Evolutionary conservation across 208 protist genomes (phyloP).

Genomic region (Leishmania braziliensis): DNA sequence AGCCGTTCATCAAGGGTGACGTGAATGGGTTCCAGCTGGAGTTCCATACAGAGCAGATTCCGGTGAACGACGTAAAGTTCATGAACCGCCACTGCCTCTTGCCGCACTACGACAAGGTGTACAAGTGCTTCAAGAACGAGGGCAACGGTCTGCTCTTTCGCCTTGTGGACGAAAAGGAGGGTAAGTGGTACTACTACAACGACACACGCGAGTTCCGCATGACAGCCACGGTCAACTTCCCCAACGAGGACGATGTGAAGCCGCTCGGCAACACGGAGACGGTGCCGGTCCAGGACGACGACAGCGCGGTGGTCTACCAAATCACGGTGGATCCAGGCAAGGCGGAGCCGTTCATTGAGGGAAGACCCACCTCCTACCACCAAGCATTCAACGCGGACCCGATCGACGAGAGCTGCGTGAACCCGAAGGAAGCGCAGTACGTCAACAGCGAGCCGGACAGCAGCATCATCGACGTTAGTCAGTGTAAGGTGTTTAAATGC

Average conservation of each 20-base stretch:
- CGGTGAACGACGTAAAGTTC: slow-evolving; percentile 32
- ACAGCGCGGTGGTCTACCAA: slow-evolving; percentile 41
- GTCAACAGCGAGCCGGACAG: slow-evolving; percentile 57
- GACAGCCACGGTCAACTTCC: slow-evolving; percentile 68
- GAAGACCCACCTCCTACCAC: slow-evolving; percentile 47
- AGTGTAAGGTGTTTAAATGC: slow-evolving; percentile 65
- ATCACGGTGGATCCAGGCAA: slow-evolving; percentile 55
- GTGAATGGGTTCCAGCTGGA: slow-evolving; percentile 37
- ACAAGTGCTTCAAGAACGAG: slow-evolving; percentile 81
- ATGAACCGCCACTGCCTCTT: slow-evolving; percentile 32
- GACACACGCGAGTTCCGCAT: slow-evolving; percentile 78
- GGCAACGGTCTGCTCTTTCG: slow-evolving; percentile 84
- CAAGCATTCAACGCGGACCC: slow-evolving; percentile 71
- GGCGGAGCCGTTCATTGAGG: slow-evolving; percentile 67
- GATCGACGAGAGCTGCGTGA: slow-evolving; percentile 44
- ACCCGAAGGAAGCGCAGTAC: slow-evolving; percentile 47
- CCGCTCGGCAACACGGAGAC: slow-evolving; percentile 64
- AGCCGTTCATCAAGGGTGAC: slow-evolving; percentile 57
- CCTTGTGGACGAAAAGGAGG: slow-evolving; percentile 60
- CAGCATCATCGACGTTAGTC: slow-evolving; percentile 33
- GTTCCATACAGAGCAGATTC: slow-evolving; percentile 46
- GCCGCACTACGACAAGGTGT: slow-evolving; percentile 45
- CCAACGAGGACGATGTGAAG: slow-evolving; percentile 41
- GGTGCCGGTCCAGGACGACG: slow-evolving; percentile 36
- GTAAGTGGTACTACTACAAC: slow-evolving; percentile 86